Base-by-base conservation (phyloP, 352 stramenopile species). In the Phytophthora uliginosa region DNA sequence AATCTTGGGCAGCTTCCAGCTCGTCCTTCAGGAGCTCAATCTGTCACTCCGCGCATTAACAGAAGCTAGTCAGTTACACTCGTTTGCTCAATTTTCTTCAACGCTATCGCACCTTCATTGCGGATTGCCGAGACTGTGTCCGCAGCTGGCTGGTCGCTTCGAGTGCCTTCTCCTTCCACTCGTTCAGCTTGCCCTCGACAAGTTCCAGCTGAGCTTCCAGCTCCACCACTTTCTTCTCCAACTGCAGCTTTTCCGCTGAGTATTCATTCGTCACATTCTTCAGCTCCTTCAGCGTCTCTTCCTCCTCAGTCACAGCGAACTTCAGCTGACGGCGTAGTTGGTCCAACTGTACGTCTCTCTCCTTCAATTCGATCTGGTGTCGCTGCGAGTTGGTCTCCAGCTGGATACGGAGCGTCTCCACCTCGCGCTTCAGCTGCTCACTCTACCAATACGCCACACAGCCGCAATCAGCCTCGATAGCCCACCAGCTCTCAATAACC, bases 121-220 rank as follows among this genome's bases (percentile, higher is more conserved):
- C 77, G 12, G 82, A 84, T 71, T 90, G 77, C 10, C 78, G 71
- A 40, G 69, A 79, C 20, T 77, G 54, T 1, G 76, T 67, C 4
- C 82, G 82, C 20, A 93, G 58, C 56, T 93, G 72, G 31, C 69
- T 88, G 28, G 56, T 77, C 17, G 71, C 70, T 50, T 95, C 89
- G 12, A 94, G 51, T 3, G 86, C 86, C 51, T 92, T 86, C 50
- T 94, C 87, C 45, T 86, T 88, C 85, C 87, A 94, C 59, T 94
- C 85, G 42, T 79, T 81, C 58, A 95, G 69, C 40, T 79, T 88
- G 13, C 72, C 73, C 55, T 93, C 84, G 0, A 93, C 82, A 56
- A 94, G 84, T 38, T 83, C 70, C 42, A 96, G 52, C 62, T 92
- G 84, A 4, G 88, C 83, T 55, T 94, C 85, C 56, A 92, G 66